phyloP scores from a whole-genome alignment of 306 rosid species.

The Fragaria iinumae region DNA sequence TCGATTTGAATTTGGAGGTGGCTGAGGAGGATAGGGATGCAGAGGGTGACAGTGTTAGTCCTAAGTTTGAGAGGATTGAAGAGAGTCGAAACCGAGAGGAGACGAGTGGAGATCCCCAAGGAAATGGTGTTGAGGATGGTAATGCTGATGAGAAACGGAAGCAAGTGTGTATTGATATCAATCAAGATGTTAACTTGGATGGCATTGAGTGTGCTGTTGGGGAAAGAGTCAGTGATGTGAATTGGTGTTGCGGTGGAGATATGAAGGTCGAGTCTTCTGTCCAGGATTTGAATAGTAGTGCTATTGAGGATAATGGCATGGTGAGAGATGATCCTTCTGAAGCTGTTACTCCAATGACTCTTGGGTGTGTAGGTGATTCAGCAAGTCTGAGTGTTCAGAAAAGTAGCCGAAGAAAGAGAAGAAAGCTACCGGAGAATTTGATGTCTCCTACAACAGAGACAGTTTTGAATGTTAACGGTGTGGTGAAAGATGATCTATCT shows the following conservation, averaged over 20 bases:
- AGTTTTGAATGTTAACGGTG: slow-evolving; percentile 38
- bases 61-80: slow-evolving; percentile 29
- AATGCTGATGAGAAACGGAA: slow-evolving; percentile 28
- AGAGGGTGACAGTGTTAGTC: slow-evolving; percentile 33
- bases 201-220: slow-evolving; percentile 27
- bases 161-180: slow-evolving; percentile 33
- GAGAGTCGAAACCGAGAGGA: slow-evolving; percentile 26
- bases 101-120: slow-evolving; percentile 22
- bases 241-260: slow-evolving; percentile 32
- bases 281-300: slow-evolving; percentile 29
- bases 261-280: slow-evolving; percentile 27
- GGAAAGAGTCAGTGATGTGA: slow-evolving; percentile 36
- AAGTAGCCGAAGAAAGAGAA: slow-evolving; percentile 61
- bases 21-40: slow-evolving; percentile 55
- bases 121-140: slow-evolving; percentile 33
- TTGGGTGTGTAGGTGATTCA: slow-evolving; percentile 39
- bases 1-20: slow-evolving; percentile 83
- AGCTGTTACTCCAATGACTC: slow-evolving; percentile 36
- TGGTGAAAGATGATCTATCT: slow-evolving; percentile 40
- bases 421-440: slow-evolving; percentile 42
- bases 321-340: slow-evolving; percentile 48
- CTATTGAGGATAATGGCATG: slow-evolving; percentile 30
- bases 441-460: slow-evolving; percentile 45
- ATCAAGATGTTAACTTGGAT: slow-evolving; percentile 23
- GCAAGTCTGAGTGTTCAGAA: slow-evolving; percentile 45